Percentiles rank a stretch among this genome's conserved stretches.
These are phyloP conservation scores for Linnemannia zychae DNA, from an alignment of 192 early-diverging fungal species.

Conservation along the genomic window DNA sequence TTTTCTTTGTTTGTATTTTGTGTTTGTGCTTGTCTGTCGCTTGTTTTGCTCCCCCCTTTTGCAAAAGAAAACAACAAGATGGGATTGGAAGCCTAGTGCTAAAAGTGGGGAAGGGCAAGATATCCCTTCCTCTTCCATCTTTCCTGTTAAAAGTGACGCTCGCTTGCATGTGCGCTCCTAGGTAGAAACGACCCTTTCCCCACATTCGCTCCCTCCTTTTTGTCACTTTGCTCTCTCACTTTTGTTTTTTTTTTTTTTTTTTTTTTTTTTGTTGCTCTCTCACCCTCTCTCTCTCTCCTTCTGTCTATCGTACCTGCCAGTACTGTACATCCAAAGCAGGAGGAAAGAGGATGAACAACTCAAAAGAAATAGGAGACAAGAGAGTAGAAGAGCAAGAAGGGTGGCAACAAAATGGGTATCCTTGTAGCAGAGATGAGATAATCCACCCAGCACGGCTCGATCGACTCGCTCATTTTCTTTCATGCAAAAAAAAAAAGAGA, in stretches of 20 bases:
- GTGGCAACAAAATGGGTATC: background rate
- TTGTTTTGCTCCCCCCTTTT: too few species aligned
- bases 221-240: background rate
- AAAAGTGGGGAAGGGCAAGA: too few species aligned
- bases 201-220: background rate
- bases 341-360: too few species aligned
- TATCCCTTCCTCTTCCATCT: background rate
- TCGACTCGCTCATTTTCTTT: background rate
- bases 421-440: background rate
- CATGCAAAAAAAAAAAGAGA: background rate
- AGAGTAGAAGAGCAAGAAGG: background rate
- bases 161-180: background rate
- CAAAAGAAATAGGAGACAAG: background rate
- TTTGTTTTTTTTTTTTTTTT: conserved; percentile 11
- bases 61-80: too few species aligned
- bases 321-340: too few species aligned
- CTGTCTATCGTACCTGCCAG: too few species aligned
- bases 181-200: background rate
- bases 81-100: too few species aligned
- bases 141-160: background rate
- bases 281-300: background rate
- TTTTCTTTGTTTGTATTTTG: too few species aligned
- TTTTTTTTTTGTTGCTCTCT: background rate
- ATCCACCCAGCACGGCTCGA: background rate
- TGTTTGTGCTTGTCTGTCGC: too few species aligned